These are phyloP conservation scores for Fusarium tupiense DNA, from an alignment of 2,329 filamentous ascomycete species.

Conservation along the genomic window DNA sequence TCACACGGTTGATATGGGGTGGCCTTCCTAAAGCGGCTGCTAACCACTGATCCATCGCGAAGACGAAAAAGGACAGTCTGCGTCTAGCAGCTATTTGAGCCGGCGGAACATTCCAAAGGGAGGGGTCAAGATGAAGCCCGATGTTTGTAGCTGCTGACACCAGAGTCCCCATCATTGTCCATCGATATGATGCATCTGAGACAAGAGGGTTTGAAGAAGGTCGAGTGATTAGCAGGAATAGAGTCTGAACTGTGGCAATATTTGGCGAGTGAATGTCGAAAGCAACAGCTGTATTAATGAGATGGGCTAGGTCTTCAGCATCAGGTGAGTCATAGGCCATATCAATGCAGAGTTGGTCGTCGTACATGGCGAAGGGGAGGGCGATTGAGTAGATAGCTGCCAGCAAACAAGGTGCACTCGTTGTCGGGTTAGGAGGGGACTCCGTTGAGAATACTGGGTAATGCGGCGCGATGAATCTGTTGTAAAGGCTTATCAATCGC, in stretches of 20 bases:
- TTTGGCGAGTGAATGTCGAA: background rate
- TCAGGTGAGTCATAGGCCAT: conserved; percentile 6
- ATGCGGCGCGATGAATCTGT: background rate
- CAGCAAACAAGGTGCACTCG: background rate
- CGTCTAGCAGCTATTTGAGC: background rate
- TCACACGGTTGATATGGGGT: background rate
- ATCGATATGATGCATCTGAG: background rate
- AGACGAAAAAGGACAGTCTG: background rate
- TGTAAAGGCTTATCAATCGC: background rate
- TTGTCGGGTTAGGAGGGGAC: background rate
- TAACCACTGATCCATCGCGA: background rate
- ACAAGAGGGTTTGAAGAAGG: background rate
- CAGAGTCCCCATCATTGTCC: background rate
- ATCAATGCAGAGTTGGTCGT: conserved; percentile 1
- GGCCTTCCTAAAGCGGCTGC: background rate
- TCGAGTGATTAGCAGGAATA: background rate
- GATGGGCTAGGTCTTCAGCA: background rate
- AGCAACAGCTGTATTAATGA: background rate
- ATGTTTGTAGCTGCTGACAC: background rate
- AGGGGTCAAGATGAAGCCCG: background rate
- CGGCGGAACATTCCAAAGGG: background rate
- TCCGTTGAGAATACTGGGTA: background rate
- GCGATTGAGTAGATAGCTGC: background rate
- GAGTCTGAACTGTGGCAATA: background rate
- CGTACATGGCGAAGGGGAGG: background rate